A percentile compares a stretch with the other conserved stretches of the same genome.
Conservation (phyloP, 306 rosid species). For the Potentilla sterilis region DNA sequence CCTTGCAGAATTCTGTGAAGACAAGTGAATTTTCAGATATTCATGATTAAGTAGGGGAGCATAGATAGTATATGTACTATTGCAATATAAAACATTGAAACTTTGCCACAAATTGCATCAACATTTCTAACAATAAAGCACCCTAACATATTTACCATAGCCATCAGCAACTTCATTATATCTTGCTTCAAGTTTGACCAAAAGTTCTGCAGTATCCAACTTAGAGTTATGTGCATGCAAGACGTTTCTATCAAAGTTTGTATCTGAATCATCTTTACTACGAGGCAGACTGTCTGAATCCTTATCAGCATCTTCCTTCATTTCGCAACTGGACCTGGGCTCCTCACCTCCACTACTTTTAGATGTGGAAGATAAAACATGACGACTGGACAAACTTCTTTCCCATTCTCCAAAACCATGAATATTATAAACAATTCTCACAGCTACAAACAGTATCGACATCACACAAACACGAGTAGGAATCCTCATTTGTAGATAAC, state of each 20-base stretch:
- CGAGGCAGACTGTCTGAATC: conserved; percentile 27
- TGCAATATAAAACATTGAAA: conserved; percentile 10
- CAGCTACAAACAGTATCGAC: conserved; percentile 76
- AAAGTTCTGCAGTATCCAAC: conserved; percentile 52
- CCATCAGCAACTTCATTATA: conserved; percentile 49
- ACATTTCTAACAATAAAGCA: background rate
- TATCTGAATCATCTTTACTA: conserved; percentile 15
- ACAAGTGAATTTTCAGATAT: conserved; percentile 15
- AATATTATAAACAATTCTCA: conserved; percentile 66
- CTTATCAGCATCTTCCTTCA: conserved; percentile 24
- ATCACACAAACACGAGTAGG: conserved; percentile 81
- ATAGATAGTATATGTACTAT: background rate
- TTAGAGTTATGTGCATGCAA: conserved; percentile 24
- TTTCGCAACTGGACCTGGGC: background rate
- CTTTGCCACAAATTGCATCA: conserved; percentile 10
- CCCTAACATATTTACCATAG: conserved; percentile 35
- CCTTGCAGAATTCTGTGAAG: conserved; percentile 64
- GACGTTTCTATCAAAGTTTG: conserved; percentile 28
- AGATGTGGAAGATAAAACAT: conserved; percentile 31
- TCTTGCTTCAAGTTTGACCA: conserved; percentile 55
- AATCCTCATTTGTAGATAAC: conserved; percentile 61
- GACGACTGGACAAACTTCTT: conserved; percentile 44
- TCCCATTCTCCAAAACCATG: conserved; percentile 92
- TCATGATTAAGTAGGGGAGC: background rate
- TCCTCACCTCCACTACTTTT: conserved; percentile 15